Evolutionary conservation across 306 rosid genomes (phyloP).

Genomic region (Casuarina cunninghamiana): DNA sequence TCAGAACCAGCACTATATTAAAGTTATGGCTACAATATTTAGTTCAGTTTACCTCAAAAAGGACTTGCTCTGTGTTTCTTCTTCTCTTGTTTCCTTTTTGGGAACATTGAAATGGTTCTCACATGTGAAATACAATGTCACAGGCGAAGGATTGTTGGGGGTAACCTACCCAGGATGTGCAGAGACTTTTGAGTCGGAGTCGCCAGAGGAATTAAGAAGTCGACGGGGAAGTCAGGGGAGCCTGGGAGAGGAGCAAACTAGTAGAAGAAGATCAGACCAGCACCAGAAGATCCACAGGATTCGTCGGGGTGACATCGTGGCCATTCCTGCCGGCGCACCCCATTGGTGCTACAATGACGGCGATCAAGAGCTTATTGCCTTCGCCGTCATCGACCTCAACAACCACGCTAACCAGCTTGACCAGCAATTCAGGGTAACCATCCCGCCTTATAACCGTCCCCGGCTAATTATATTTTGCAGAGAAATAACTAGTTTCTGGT

Average conservation of each 20-base stretch:
- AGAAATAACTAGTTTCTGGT: no score
- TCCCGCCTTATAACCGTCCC: not conserved
- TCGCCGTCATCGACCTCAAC: conserved; percentile 29
- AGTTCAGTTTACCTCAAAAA: no score
- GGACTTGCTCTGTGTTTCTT: no score
- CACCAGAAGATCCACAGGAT: conserved; percentile 27
- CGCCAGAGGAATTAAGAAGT: not conserved
- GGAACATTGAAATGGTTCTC: no score
- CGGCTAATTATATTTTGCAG: not conserved
- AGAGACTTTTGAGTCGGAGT: conserved; percentile 25
- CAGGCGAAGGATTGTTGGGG: conserved; percentile 32
- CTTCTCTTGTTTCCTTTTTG: no score
- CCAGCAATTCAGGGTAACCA: conserved; percentile 20
- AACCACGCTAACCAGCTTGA: conserved; percentile 33
- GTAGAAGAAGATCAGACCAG: conserved; percentile 12
- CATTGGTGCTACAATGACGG: conserved; percentile 33
- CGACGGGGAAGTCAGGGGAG: not conserved
- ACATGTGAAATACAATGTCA: not conserved
- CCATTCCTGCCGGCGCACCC: conserved; percentile 19
- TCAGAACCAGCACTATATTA: no score
- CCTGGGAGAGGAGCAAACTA: not conserved
- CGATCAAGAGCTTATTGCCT: conserved; percentile 14
- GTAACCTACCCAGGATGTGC: conserved; percentile 27
- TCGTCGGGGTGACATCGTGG: conserved; percentile 28
- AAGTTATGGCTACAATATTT: no score